Base-by-base conservation (phyloP, 2,329 filamentous ascomycete genomes). In the Colletotrichum zoysiae region DNA sequence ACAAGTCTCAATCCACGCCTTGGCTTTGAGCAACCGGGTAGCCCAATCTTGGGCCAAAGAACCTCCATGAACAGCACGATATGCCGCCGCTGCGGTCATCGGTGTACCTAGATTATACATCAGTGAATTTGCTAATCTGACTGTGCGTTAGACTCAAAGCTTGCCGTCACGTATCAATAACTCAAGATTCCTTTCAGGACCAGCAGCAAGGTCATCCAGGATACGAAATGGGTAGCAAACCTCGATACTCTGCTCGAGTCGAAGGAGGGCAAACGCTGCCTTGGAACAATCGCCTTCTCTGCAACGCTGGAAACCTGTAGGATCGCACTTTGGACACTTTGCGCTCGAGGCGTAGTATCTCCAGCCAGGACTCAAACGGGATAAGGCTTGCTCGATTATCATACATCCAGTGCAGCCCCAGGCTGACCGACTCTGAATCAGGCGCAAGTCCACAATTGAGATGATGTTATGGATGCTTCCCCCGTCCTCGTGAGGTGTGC, bases 161-260 rank as follows among this genome's bases (percentile, higher is more conserved):
- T n/a, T 42, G 42, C 30, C 63, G 23, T 18, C 7, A 3, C 23
- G 6, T 1, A 65, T 11, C 2, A 58, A 58, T 11, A 58, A 8
- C n/a, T 65, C 51, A 4, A 65, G 53, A 2, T 20, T 65, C 4
- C 40, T 58, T 4, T 1, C 30, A 18, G 53, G 53, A 5, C 63
- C 53, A 20, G 50, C 53, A 7, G 63, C 53, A 3, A 58, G 18
- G 12, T 65, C 63, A 7, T 65, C 63, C 14, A 58, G 42, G 12
- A 50, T 50, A 9, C 20, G 63, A n/a, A 50, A 65, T 2, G 42
- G 63, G 30, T 65, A 65, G 40, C 63, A 65, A n/a, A 65, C 20
- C 42, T 50, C 53, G 5, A 30, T 16, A 4, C 26, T 65, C 4
- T 30, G 20, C 9, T 30, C 30, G 6, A 65, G 8, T 38, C 7